Base-by-base conservation (phyloP, 2,329 filamentous ascomycete genomes). In the Huntiella decipiens region DNA sequence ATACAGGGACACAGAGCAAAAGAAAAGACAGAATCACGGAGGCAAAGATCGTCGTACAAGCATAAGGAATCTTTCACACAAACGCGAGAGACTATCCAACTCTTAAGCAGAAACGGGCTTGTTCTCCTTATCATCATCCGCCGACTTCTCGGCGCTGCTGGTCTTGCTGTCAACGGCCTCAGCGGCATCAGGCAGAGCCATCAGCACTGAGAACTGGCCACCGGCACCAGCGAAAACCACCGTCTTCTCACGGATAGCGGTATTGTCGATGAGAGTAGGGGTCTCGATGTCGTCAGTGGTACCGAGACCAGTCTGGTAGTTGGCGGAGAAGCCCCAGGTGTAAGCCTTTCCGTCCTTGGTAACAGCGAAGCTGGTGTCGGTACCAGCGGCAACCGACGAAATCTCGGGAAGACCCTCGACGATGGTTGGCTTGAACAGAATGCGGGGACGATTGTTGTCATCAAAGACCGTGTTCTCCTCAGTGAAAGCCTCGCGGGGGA, bases 161-260 rank as follows among this genome's bases (percentile, higher is more conserved):
- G 53, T 51, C 47, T 40, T 34, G 15, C 53, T 52, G 19, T 43
- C 28, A 5, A 34, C 31, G 7, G 55, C 47, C 33, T 11, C n/a
- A 17, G 49, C 49, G 17, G 50, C 48, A 32, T 51, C 56, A 17
- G 63, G 54, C 50, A 57, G 57, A 45, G 70, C 69, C 7, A 69
- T 66, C n/a, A 83, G 54, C 17, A 83, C 62, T 1, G 77, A 80
- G 60, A 76, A 95, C 57, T 95, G 87, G 4, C 86, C 86, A 52
- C 88, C 87, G n/a, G 80, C 80, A 38, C 82, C 83, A n/a, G 82
- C 82, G 62, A 71, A 84, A 32, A 77, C 69, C 38, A 95, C 68
- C 60, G 78, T 76, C 62, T 80, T 78, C 37, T 74, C 82, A 28
- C 77, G 71, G 22, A 91, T 73, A 37, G 85, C 86, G 10, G 78